Evolutionary conservation across 495 filamentous ascomycete species (phyloP).

Genomic region (Lophiostoma macrostomum): DNA sequence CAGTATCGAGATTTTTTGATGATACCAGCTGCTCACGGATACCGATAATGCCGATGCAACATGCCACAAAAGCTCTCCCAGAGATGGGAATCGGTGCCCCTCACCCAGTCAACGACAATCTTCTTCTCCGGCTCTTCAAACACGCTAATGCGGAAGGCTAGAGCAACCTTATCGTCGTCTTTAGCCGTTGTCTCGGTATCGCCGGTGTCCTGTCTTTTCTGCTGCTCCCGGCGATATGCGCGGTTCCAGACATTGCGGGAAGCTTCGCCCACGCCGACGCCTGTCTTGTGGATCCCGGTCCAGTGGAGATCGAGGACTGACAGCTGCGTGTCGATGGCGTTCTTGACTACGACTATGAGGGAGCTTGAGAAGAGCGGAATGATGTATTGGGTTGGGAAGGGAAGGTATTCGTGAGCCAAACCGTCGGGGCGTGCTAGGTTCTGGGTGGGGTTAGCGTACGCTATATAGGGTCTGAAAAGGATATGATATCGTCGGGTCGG

Average conservation of each 20-base stretch:
- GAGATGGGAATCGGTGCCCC: constrained; percentile 67
- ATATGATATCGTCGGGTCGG: neutral
- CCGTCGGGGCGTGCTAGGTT: constrained; percentile 55
- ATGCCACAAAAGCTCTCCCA: constrained; percentile 91
- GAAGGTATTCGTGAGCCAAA: constrained; percentile 59
- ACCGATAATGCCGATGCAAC: constrained; percentile 39
- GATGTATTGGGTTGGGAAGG: constrained; percentile 55
- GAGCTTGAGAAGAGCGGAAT: constrained; percentile 43
- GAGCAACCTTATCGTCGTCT: constrained; percentile 39
- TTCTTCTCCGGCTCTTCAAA: constrained; percentile 24
- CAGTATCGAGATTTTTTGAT: neutral
- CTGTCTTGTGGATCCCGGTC: constrained; percentile 47
- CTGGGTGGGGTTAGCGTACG: constrained; percentile 36
- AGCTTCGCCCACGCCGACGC: constrained; percentile 55
- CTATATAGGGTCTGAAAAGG: neutral
- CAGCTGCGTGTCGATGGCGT: constrained; percentile 44
- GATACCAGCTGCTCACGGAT: neutral
- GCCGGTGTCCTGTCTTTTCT: constrained; percentile 36
- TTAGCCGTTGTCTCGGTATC: constrained; percentile 37
- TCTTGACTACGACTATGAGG: neutral
- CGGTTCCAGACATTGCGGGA: constrained; percentile 70
- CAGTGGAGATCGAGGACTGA: constrained; percentile 50
- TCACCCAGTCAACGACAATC: constrained; percentile 66
- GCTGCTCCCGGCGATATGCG: constrained; percentile 54
- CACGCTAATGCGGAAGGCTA: constrained; percentile 49